Base-by-base conservation (phyloP, 768 basidiomycete genomes). In the Boletus barrowsii region DNA sequence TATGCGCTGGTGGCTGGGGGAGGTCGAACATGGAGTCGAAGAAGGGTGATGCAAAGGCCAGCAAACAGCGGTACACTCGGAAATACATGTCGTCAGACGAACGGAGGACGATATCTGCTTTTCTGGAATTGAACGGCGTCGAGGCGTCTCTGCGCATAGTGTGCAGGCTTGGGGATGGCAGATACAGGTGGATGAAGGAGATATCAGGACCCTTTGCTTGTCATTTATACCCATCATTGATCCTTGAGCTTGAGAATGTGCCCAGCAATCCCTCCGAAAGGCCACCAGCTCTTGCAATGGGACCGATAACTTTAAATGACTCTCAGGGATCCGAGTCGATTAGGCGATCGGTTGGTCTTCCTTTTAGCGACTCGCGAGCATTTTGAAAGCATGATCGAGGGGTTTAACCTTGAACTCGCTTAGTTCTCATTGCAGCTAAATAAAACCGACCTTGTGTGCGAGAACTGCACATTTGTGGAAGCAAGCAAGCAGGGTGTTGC, bases 51-150 rank as follows among this genome's bases (percentile, higher is more conserved):
- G 69, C 50, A 29, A 67, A 48, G 39, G 54, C 55, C 7, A 72
- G 55, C 44, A 68, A 20, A 42, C 71, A 61, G 26, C 71, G 56
- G 37, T 66, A 44, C 36, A 66, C 61, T 22, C 58, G 46, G 37
- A 63, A 64, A 39, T 68, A 56, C 13, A 69, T 48, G 32, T 61
- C 44, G 49, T 84, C 83, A 35, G 77, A 80, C 10, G 83, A 78
- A 50, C 76, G 75, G 39, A 84, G 65, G 55, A 80, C 73, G 39
- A 83, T 68, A 53, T 83, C 80, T 39, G 79, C 78, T 49, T 74
- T 73, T 20, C 68, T 68, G 44, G 75, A 67, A 49, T 83, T 65
- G 64, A 83, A 83, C 1, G 81, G 80, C 7, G 64, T 40, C 55
- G 53, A 26, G 18, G 69, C 69, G 42, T 63, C 61, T 49, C 47